These are phyloP conservation scores for Thecaphora frezii DNA, from an alignment of 1,284 basidiomycete genomes.

Conservation along the genomic window DNA sequence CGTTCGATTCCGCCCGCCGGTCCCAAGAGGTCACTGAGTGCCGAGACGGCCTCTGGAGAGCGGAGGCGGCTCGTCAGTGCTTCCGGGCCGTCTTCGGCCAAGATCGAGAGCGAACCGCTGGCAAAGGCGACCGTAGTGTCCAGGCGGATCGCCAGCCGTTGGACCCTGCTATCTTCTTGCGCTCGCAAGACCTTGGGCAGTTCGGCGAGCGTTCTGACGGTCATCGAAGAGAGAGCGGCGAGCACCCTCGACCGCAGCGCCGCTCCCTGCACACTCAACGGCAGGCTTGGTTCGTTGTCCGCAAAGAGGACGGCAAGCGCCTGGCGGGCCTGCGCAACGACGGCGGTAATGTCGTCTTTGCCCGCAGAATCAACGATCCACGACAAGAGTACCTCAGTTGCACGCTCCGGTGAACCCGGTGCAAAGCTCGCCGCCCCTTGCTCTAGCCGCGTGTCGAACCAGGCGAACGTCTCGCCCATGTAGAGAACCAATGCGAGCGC, in stretches of 20 bases:
- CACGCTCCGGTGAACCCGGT: background rate
- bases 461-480: constrained; percentile 15
- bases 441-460: constrained; percentile 22
- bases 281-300: background rate
- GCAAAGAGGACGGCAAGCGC: background rate
- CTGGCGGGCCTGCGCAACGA: background rate
- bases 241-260: background rate
- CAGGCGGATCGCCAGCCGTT: background rate
- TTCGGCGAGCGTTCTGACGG: constrained; percentile 8
- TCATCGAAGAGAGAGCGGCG: constrained; percentile 6
- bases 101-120: background rate
- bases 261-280: background rate
- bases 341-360: constrained; percentile 4
- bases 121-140: background rate
- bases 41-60: background rate
- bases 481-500: constrained; percentile 10
- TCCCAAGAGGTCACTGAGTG: background rate
- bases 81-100: no score
- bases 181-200: constrained; percentile 11
- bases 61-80: background rate
- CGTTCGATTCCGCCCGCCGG: background rate
- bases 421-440: constrained; percentile 1
- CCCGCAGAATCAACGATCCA: constrained; percentile 30
- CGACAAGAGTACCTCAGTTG: constrained; percentile 11
- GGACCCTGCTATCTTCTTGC: constrained; percentile 8